Evolutionary conservation across 306 rosid species (phyloP), one percentile per base, ranked within the genome.

Genomic region (Vigna unguiculata): DNA sequence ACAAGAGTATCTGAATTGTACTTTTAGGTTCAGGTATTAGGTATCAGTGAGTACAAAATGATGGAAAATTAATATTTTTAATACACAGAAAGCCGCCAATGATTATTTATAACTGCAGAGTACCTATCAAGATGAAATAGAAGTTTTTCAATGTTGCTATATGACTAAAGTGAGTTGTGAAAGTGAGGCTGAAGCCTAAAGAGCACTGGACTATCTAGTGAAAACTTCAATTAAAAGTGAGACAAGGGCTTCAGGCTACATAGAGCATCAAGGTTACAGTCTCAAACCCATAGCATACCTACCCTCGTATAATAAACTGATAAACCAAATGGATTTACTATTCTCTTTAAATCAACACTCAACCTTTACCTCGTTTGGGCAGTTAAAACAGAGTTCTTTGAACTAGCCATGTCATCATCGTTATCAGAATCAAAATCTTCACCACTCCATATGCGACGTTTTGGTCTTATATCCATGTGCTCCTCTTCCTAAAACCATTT

Each of bases 381-480:
- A 52, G 78, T 82, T 63, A 67, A 34, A 51, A 19, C 69, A 46
- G 78, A 72, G 80, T 51, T 77, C 71, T 13, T 74, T 61, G 65
- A 34, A 81, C 77, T 76, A 46, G 74, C 80, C 81, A 75, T 78
- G 62, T 88, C 89, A 79, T 90, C 95, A 28, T 90, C 96, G 9
- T 77, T 62, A 80, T 89, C 95, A 63, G 93, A 89, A 77, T 93
- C 97, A 76, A 79, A 89, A 47, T 84, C 84, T 21, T 68, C 91
- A 4, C 93, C 91, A 62, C 72, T 85, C 98, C 98, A 93, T 41
- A 93, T 84, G 65, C 90, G 91, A 68, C 60, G 87, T 57, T 85
- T 84, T 73, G 91, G 93, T 83, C 98, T 89, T 47, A 12, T 79
- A 9, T 93, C 95, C 74, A 88, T 86, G 68, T 80, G 81, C 85